Percentiles rank a stretch among this genome's conserved stretches.
Evolutionary conservation across 495 filamentous ascomycete genomes (phyloP).

Genomic region (Aspergillus biplanus): DNA sequence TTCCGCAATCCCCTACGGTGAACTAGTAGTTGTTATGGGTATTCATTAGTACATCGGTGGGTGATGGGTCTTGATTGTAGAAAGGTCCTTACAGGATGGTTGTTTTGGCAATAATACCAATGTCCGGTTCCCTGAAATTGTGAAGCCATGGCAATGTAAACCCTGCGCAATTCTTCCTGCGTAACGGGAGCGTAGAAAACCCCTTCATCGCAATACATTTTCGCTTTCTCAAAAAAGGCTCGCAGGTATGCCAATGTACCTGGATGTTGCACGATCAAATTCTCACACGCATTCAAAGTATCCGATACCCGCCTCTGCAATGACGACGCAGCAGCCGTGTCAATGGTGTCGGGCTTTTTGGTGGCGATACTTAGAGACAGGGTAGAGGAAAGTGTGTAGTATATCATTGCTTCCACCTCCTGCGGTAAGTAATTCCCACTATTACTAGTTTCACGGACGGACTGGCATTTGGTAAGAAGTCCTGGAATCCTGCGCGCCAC

Average conservation of each 20-base stretch:
- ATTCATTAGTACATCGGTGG: background rate
- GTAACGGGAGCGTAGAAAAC: constrained; percentile 46
- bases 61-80: too few relatives aligned
- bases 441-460: background rate
- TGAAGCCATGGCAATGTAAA: constrained; percentile 53
- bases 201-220: constrained; percentile 17
- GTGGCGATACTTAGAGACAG: constrained; percentile 29
- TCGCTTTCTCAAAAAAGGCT: constrained; percentile 18
- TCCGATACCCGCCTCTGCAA: background rate
- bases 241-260: constrained; percentile 1
- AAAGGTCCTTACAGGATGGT: constrained; percentile 51
- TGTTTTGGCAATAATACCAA: constrained; percentile 68
- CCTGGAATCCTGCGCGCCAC: background rate
- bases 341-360: too few relatives aligned
- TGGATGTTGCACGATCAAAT: constrained; percentile 1
- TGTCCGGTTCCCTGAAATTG: constrained; percentile 59
- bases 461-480: constrained; percentile 8
- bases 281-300: constrained; percentile 8
- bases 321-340: too few relatives aligned
- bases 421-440: constrained; percentile 1
- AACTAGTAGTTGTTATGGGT: constrained; percentile 44
- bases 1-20: constrained; percentile 71
- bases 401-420: constrained; percentile 17
- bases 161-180: constrained; percentile 41
- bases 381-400: constrained; percentile 15